These are phyloP conservation scores for Cladosporium sp. DNA, from an alignment of 2,329 filamentous ascomycete species.

Conservation along the genomic window DNA sequence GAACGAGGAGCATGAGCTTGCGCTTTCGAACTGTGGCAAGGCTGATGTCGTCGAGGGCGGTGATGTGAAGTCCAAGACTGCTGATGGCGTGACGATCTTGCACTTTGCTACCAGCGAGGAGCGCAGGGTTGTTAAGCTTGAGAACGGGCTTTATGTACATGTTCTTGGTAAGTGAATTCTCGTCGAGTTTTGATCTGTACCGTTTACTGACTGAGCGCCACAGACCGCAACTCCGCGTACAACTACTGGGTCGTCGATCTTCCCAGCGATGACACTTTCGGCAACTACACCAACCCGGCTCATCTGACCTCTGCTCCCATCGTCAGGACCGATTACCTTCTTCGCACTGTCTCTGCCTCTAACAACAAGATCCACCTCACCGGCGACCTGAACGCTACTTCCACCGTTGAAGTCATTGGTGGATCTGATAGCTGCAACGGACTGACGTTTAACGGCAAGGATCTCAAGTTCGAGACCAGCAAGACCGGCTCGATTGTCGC, in stretches of 20 bases:
- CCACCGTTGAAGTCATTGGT: slow-evolving; percentile 61
- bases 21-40: slow-evolving; percentile 35
- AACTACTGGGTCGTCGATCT: slow-evolving; percentile 62
- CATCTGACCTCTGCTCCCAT: slow-evolving; percentile 40
- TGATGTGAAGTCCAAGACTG: slow-evolving; percentile 31
- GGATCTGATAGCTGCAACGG: slow-evolving; percentile 47
- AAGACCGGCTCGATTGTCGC: slow-evolving; percentile 47
- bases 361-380: slow-evolving; percentile 55
- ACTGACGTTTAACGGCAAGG: slow-evolving; percentile 56
- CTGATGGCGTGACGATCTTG: slow-evolving; percentile 41
- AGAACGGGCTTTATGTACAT: slow-evolving; percentile 47
- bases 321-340: slow-evolving; percentile 59
- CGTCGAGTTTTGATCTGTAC: not conserved
- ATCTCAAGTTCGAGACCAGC: slow-evolving; percentile 34
- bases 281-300: slow-evolving; percentile 29
- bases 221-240: slow-evolving; percentile 61
- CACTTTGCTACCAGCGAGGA: slow-evolving; percentile 52
- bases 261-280: slow-evolving; percentile 30
- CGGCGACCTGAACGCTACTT: slow-evolving; percentile 67
- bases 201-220: slow-evolving; percentile 13
- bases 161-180: slow-evolving; percentile 42
- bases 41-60: slow-evolving; percentile 38
- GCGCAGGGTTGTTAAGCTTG: slow-evolving; percentile 48
- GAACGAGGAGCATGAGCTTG: slow-evolving; percentile 58
- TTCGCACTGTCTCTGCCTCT: slow-evolving; percentile 53